Evolutionary conservation across 2,329 filamentous ascomycete species (phyloP).

Genomic region (Penicillium oxalicum): DNA sequence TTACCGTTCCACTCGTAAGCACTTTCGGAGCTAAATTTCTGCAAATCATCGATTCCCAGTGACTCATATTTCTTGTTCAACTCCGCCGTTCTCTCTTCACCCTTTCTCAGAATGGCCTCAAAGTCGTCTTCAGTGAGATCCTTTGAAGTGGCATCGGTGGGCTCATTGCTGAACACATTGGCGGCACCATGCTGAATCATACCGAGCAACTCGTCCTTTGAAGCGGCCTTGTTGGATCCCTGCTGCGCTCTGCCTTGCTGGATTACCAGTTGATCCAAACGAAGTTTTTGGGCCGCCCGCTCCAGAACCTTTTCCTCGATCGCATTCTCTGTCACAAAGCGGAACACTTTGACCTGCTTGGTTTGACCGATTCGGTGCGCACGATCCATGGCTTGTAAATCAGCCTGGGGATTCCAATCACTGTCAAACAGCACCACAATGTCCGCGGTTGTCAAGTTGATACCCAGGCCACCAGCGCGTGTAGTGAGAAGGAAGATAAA

Average conservation of each 20-base stretch:
- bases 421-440: conserved; percentile 96
- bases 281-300: conserved; percentile 90
- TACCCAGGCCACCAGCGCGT: conserved; percentile 88
- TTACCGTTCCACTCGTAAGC: conserved; percentile 99
- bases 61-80: conserved; percentile 94
- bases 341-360: conserved; percentile 94
- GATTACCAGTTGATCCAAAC: conserved; percentile 93
- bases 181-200: conserved; percentile 99
- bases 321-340: conserved; percentile 95
- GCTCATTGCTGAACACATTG: conserved; percentile 77
- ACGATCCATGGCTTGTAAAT: conserved; percentile 97
- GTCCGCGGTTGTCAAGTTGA: conserved; percentile 91
- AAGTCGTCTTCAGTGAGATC: conserved; percentile 83
- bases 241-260: conserved; percentile 93
- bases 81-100: conserved; percentile 81
- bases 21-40: conserved; percentile 95
- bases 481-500: conserved; percentile 95
- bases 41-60: conserved; percentile 89
- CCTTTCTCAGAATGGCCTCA: conserved; percentile 76
- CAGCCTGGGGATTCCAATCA: conserved; percentile 97
- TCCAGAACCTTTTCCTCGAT: conserved; percentile 98
- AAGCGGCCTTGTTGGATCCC: conserved; percentile 82
- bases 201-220: conserved; percentile 89
- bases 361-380: conserved; percentile 98
- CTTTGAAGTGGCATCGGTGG: conserved; percentile 48